Evolutionary conservation across 768 basidiomycete genomes (phyloP), one percentile per base, ranked within the genome.

Genomic region (Lepiota subincarnata): DNA sequence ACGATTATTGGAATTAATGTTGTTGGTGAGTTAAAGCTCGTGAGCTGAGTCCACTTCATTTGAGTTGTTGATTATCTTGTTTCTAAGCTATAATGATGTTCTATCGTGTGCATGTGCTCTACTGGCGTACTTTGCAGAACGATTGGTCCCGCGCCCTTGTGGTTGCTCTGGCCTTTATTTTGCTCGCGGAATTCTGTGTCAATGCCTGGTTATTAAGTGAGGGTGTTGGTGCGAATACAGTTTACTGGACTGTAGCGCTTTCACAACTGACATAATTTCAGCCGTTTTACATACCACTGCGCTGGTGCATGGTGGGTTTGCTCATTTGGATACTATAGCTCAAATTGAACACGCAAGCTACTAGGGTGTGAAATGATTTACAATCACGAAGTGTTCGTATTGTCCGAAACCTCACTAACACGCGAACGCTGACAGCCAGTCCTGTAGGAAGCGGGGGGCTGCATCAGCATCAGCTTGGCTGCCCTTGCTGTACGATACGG

Each of bases 401-500:
- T 45, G 4, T 28, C 24, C 13, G 8, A 8, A 6, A 13, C 12
- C 16, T 22, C 26, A 4, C 38, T 24, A 14, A 28, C 16, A 24
- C 24, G 24, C 14, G 18, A 46, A 68, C 16, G n/a, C 24, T 28
- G n/a, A 19, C 31, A 26, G 2, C 48, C 12, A 20, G 4, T 12
- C 13, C 31, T 56, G 24, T 47, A 76, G 74, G 61, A 73, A 72
- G 40, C 57, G 40, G 14, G 37, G 18, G 37, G 47, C 66, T 10
- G 71, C 76, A n/a, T 73, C 82, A 28, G 67, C 83, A 55, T 77
- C 75, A 2, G 77, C 76, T 0, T 79, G 76, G 76, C 57, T 79
- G 0, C 78, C 78, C 6, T 67, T 79, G 41, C 64, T 77, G 14
- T 79, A 77, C 53, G 75, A 79, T 50, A 78, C 74, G 1, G 65